These are phyloP conservation scores for Macroventuria anomochaeta DNA, from an alignment of 2,329 filamentous ascomycete species.

Conservation along the genomic window DNA sequence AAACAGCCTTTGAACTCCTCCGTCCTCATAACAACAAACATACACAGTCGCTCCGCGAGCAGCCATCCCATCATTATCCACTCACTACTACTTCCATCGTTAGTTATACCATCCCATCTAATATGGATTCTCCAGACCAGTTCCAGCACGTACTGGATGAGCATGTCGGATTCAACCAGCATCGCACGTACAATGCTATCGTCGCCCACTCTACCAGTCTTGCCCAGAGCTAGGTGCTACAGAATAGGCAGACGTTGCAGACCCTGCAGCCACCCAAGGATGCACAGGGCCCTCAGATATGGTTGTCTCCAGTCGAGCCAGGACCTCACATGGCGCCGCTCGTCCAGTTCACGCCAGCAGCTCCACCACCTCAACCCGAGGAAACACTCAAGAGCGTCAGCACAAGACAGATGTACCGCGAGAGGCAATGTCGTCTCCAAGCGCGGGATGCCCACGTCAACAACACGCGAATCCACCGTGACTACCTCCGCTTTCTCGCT, in stretches of 20 bases:
- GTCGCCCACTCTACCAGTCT: neutral
- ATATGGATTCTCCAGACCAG: neutral
- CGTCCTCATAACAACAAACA: neutral
- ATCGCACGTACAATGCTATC: neutral
- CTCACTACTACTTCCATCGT: neutral
- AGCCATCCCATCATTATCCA: neutral
- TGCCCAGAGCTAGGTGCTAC: slow-evolving; percentile 7
- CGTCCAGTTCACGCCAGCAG: neutral
- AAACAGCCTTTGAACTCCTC: neutral
- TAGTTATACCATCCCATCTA: neutral
- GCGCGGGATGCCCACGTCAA: neutral
- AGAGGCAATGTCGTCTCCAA: neutral
- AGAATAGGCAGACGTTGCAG: neutral
- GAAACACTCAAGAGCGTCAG: neutral
- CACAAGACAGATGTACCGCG: neutral
- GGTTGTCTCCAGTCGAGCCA: neutral
- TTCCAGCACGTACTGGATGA: neutral
- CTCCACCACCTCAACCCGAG: neutral
- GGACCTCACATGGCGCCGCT: neutral
- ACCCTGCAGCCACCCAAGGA: neutral
- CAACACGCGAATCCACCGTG: neutral
- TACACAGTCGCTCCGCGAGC: neutral
- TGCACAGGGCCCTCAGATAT: neutral
- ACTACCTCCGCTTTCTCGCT: neutral
- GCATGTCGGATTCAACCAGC: neutral